Conservation (phyloP, 2,329 filamentous ascomycete genomes). For the Phialophora verrucosa region DNA sequence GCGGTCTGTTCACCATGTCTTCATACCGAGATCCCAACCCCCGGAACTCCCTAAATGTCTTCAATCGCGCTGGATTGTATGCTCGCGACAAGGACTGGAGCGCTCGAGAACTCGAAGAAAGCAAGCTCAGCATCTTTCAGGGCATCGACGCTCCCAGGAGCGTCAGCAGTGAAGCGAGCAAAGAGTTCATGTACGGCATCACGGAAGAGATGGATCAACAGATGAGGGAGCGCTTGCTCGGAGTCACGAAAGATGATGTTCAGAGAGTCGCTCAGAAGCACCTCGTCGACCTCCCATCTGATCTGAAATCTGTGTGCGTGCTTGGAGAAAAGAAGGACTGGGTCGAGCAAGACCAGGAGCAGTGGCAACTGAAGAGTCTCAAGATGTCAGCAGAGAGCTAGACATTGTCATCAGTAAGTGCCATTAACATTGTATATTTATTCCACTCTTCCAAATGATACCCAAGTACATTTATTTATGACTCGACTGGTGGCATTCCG, state of each 20-base stretch:
- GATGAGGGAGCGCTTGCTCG: conserved; percentile 81
- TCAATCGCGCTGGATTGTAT: conserved; percentile 81
- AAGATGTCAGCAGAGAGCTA: conserved; percentile 33
- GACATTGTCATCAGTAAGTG: conserved; percentile 19
- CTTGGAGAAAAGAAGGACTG: conserved; percentile 82
- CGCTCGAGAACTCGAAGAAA: conserved; percentile 86
- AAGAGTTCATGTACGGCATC: conserved; percentile 81
- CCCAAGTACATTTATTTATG: conserved; percentile 17
- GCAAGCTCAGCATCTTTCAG: conserved; percentile 95
- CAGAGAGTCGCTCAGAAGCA: conserved; percentile 80
- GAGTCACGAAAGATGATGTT: conserved; percentile 82
- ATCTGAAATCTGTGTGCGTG: conserved; percentile 68
- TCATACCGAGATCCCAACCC: conserved; percentile 97
- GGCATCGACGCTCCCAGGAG: conserved; percentile 84
- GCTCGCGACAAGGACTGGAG: conserved; percentile 82
- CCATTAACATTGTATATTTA: conserved; percentile 27
- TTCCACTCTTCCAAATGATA: conserved; percentile 37
- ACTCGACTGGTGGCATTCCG: conserved; percentile 21
- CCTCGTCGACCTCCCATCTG: conserved; percentile 70
- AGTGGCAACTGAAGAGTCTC: conserved; percentile 34
- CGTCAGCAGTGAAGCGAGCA: conserved; percentile 87
- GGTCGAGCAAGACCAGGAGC: conserved; percentile 40
- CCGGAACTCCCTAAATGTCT: conserved; percentile 82
- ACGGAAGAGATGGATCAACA: conserved; percentile 87
- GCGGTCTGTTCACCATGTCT: conserved; percentile 91